phyloP scores from a whole-genome alignment of 148 eudicot species.

The Rhododendron ovatum region DNA sequence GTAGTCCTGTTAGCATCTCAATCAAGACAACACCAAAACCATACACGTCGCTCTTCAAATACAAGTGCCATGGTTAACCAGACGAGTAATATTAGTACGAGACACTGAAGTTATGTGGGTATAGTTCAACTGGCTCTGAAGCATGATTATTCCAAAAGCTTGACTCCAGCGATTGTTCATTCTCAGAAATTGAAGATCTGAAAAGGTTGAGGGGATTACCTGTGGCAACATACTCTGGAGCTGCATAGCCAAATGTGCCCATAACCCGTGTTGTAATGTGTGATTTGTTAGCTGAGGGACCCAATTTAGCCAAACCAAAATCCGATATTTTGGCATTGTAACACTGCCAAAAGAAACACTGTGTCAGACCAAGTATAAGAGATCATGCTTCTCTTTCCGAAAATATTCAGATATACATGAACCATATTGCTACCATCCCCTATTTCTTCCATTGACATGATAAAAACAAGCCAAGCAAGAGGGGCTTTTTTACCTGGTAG shows the following conservation, averaged over 20 bases:
- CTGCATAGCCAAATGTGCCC: slow-evolving; percentile 83
- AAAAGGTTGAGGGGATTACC: slow-evolving; percentile 32
- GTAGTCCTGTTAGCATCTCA: slow-evolving; percentile 62
- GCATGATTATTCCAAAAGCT: neutral
- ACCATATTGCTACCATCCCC: neutral
- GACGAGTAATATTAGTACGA: neutral
- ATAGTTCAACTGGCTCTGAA: neutral
- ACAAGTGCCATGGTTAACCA: slow-evolving; percentile 59
- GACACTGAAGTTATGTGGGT: neutral
- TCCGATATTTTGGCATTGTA: slow-evolving; percentile 75
- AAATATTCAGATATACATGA: neutral
- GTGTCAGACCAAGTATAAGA: neutral
- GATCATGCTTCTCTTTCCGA: neutral
- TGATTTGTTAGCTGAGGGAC: slow-evolving; percentile 64
- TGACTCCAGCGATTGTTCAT: neutral
- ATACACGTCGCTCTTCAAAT: slow-evolving; percentile 78
- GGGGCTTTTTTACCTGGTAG: no score
- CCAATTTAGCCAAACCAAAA: slow-evolving; percentile 72
- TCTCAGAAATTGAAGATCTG: neutral
- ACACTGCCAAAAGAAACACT: slow-evolving; percentile 28
- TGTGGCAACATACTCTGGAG: slow-evolving; percentile 83
- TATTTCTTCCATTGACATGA: neutral
- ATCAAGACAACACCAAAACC: slow-evolving; percentile 71
- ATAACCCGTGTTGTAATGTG: slow-evolving; percentile 74
- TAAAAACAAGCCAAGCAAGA: neutral